Percentiles rank a stretch among this genome's conserved stretches.
Evolutionary conservation across 495 filamentous ascomycete genomes (phyloP).

Genomic region (Astrothelium macrocarpum): DNA sequence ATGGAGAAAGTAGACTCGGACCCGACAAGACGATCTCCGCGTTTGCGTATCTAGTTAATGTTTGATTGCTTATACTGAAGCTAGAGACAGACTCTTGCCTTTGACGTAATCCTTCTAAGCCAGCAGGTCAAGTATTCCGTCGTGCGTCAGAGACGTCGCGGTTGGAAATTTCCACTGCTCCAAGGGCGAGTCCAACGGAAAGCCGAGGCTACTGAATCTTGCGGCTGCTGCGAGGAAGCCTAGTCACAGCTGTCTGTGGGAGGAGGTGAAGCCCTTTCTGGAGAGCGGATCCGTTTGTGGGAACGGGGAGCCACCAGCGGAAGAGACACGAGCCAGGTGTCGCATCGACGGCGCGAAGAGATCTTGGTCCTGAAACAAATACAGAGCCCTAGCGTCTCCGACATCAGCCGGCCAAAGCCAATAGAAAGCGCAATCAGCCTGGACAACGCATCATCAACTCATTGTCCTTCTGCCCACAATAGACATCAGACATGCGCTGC

Average conservation of each 20-base stretch:
- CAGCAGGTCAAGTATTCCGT: not conserved
- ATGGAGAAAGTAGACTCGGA: not conserved
- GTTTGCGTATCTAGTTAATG: not conserved
- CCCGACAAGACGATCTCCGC: not conserved
- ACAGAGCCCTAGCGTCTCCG: constrained; percentile 1
- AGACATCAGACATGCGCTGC: not conserved
- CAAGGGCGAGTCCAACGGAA: not conserved
- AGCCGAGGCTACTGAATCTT: not conserved
- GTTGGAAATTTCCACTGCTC: constrained; percentile 3
- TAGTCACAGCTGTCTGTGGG: not conserved
- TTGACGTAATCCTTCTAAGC: not conserved
- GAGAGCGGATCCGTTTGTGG: not conserved
- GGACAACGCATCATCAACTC: not conserved
- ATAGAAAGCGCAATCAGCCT: not conserved
- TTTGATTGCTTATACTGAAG: not conserved
- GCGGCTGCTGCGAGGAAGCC: too few species aligned
- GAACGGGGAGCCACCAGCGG: not conserved
- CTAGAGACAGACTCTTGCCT: not conserved
- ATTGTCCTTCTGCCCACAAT: too few species aligned
- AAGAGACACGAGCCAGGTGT: not conserved
- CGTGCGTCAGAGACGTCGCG: not conserved
- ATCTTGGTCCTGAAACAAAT: constrained; percentile 2
- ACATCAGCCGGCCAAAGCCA: not conserved
- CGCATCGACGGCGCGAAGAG: not conserved
- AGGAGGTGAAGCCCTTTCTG: not conserved